Base-by-base conservation (phyloP, 2,329 filamentous ascomycete genomes). In the Moelleriella libera region DNA sequence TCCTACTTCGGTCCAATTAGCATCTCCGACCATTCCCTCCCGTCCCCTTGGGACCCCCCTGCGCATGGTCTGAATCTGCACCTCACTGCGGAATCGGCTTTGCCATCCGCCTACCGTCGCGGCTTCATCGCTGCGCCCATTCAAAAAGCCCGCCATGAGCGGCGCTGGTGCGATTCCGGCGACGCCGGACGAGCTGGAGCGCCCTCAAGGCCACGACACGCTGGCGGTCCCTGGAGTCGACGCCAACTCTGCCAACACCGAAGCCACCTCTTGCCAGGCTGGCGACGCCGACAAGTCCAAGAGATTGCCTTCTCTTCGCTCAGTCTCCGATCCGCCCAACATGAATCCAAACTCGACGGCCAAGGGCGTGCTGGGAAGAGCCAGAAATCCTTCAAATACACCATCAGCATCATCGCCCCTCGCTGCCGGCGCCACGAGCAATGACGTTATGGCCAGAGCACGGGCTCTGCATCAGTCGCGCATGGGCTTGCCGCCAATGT, bases 311-410 rank as follows among this genome's bases (percentile, higher is more conserved):
- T 77, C 78, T 5, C 62, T 80, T 41, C 76, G 80, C 55, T 76
- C 78, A 44, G 64, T 76, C 21, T 79, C 80, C 47, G 76, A 82
- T 45, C 68, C 80, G 21, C 67, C 71, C 53, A 69, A 67, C 47
- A 88, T 94, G 79, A 86, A 78, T 48, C 68, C 83, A 6, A 88
- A 81, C n/a, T 95, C 88, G n/a, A 92, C 84, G 30, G 82, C 86
- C 41, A 70, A 89, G 4, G 88, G 88, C 41, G 76, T 85, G 49
- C 69, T 95, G 57, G 88, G 82, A 63, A 77, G 68, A 53, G 78
- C 76, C 5, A 69, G 79, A 49, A 70, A 75, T 45, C 78, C 76
- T 3, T 60, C 66, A 21, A 65, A 66, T 11, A 58, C 66, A 9
- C 58, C 68, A 5, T 60, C 65, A 28, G 62, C 60, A 46, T 61